Conservation (phyloP, 2,329 filamentous ascomycete genomes). For the Aspergillus aculeatus region DNA sequence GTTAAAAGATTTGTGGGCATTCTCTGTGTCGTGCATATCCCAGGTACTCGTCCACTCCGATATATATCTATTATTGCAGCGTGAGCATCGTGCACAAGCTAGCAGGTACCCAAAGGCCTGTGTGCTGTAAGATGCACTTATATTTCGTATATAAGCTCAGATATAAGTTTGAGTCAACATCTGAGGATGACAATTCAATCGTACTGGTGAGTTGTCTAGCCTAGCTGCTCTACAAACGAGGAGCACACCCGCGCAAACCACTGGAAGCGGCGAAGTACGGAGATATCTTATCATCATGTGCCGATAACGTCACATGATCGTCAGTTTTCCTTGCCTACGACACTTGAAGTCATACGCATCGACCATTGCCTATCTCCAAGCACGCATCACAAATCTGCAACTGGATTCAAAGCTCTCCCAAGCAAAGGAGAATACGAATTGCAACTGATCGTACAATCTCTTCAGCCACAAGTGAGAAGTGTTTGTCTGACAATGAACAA, state of each 20-base stretch:
- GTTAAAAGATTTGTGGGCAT: no score
- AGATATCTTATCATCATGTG: conserved; percentile 8
- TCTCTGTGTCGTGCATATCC: no score
- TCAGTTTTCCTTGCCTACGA: conserved; percentile 1
- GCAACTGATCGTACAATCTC: neutral
- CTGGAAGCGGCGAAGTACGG: neutral
- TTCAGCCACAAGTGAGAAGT: neutral
- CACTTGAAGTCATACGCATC: conserved; percentile 4
- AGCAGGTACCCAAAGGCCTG: no score
- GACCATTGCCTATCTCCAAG: neutral
- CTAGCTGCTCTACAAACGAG: neutral
- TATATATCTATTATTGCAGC: no score
- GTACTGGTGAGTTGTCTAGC: neutral
- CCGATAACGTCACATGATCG: conserved; percentile 10
- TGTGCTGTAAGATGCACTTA: neutral
- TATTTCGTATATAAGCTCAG: no score
- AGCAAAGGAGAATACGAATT: conserved; percentile 2
- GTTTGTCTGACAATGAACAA: conserved; percentile 17
- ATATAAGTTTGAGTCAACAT: no score
- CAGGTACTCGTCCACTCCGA: no score
- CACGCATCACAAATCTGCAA: neutral
- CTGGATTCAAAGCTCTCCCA: neutral
- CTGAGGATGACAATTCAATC: no score
- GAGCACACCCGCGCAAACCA: no score
- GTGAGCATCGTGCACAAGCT: no score